Conservation (phyloP, 2,329 filamentous ascomycete genomes). For the Claviceps digitariae region DNA sequence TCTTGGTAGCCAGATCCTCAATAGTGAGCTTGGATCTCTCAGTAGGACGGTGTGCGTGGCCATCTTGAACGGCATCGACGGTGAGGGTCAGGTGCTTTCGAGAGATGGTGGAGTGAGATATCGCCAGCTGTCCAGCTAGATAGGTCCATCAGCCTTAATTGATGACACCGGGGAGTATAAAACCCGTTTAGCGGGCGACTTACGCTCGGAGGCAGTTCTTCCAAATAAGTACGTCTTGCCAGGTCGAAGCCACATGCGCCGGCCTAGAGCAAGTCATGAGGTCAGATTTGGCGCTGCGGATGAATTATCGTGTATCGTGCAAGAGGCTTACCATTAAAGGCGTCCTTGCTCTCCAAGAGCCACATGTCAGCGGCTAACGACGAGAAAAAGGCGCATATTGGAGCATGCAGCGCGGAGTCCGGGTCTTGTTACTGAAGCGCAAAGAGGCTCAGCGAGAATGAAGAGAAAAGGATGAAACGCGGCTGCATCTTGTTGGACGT, state of each 20-base stretch:
- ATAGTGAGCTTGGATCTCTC: constrained; percentile 58
- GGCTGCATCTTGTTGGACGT: neutral
- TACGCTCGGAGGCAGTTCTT: constrained; percentile 56
- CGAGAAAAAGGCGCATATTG: neutral
- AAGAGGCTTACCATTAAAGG: constrained; percentile 29
- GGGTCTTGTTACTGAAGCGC: too few relatives aligned
- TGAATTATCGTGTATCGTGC: neutral
- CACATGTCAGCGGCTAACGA: constrained; percentile 34
- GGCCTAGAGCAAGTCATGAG: constrained; percentile 16
- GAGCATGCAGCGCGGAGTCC: neutral
- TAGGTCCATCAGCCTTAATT: neutral
- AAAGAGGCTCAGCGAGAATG: neutral
- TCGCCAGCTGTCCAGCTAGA: constrained; percentile 50
- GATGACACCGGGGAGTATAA: neutral
- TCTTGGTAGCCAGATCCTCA: constrained; percentile 70
- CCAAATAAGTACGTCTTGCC: constrained; percentile 80
- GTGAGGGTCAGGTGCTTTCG: constrained; percentile 74
- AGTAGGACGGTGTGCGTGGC: constrained; percentile 51
- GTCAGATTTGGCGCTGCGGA: neutral
- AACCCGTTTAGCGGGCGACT: constrained; percentile 10
- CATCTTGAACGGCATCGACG: constrained; percentile 50
- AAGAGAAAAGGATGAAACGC: neutral
- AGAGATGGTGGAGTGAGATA: constrained; percentile 73
- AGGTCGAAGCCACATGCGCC: constrained; percentile 68
- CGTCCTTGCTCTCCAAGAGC: constrained; percentile 47